A percentile compares a stretch with the other conserved stretches of the same genome.
Evolutionary conservation across 2,329 filamentous ascomycete species (phyloP).

Genomic region (Thermomyces lanuginosus): DNA sequence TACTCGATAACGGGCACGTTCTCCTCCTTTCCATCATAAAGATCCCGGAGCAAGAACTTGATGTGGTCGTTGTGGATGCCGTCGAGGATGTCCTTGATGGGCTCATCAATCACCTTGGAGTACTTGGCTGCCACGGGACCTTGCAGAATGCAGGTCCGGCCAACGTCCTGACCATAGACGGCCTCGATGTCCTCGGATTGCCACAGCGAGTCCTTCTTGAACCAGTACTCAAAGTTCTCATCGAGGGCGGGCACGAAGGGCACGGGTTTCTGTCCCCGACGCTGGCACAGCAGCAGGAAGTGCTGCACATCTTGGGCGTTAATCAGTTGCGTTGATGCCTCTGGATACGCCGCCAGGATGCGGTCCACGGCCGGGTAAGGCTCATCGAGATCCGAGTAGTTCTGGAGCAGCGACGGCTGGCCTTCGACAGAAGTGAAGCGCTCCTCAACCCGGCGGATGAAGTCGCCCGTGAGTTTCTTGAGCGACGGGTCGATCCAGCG

Average conservation of each 20-base stretch:
- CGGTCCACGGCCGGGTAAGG: constrained; percentile 64
- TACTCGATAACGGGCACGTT: constrained; percentile 80
- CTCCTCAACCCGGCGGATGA: constrained; percentile 92
- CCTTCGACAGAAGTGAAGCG: constrained; percentile 64
- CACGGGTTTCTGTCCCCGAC: constrained; percentile 84
- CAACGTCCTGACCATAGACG: constrained; percentile 89
- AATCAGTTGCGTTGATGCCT: constrained; percentile 79
- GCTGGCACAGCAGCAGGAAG: constrained; percentile 83
- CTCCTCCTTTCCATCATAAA: constrained; percentile 58
- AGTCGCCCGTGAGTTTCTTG: constrained; percentile 72
- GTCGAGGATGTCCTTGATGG: constrained; percentile 86
- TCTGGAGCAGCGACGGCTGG: constrained; percentile 71
- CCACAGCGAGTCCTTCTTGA: constrained; percentile 99
- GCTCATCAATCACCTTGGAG: constrained; percentile 78
- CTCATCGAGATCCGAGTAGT: constrained; percentile 69
- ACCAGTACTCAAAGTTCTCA: constrained; percentile 96
- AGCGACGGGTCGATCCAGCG: constrained; percentile 85
- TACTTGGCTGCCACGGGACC: constrained; percentile 86
- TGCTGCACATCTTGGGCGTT: constrained; percentile 97
- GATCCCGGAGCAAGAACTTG: constrained; percentile 55
- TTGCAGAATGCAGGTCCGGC: constrained; percentile 88
- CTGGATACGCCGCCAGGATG: constrained; percentile 69
- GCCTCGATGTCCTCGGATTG: constrained; percentile 96
- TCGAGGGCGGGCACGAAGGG: constrained; percentile 93
- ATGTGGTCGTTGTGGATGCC: constrained; percentile 83